Percentiles rank a stretch among this genome's conserved stretches.
Conservation (phyloP, 352 stramenopile species). For the Pseudoperonospora humuli region DNA sequence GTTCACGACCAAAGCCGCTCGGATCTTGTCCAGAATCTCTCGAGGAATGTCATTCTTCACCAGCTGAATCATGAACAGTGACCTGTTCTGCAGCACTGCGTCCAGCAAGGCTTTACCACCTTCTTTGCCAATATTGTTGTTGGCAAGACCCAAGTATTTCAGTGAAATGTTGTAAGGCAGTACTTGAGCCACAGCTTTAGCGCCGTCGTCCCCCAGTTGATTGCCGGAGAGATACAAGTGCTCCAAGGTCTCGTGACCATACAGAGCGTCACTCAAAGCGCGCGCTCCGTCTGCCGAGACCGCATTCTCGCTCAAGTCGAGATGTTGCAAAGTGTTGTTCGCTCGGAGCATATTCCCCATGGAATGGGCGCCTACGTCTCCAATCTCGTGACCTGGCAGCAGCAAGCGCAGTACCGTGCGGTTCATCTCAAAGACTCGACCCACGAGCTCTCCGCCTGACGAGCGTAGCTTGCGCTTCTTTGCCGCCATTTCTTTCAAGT, state of each 20-base stretch:
- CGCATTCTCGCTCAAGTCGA: constrained; percentile 44
- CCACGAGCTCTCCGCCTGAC: constrained; percentile 34
- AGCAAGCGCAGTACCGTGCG: constrained; percentile 34
- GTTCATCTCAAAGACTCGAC: constrained; percentile 45
- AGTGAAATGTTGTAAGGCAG: constrained; percentile 45
- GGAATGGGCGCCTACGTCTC: constrained; percentile 30
- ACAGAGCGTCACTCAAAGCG: constrained; percentile 32
- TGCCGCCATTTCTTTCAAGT: constrained; percentile 47
- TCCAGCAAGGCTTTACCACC: constrained; percentile 37
- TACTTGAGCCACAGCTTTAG: constrained; percentile 34
- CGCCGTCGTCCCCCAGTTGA: constrained; percentile 35
- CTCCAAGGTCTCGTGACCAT: constrained; percentile 40
- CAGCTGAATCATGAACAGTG: constrained; percentile 36
- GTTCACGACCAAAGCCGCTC: constrained; percentile 35
- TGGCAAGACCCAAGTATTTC: constrained; percentile 38
- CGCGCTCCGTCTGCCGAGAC: constrained; percentile 29
- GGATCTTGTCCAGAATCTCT: constrained; percentile 30
- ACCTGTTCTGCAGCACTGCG: constrained; percentile 36
- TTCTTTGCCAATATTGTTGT: constrained; percentile 37
- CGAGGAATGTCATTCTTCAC: constrained; percentile 37
- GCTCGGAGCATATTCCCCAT: constrained; percentile 46
- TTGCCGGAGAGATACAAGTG: constrained; percentile 41
- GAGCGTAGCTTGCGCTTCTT: constrained; percentile 35
- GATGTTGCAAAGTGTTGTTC: constrained; percentile 41
- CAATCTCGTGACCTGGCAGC: constrained; percentile 47